Conservation (phyloP, 1,139 yeast species). For the Entelexis paramagnoliae region DNA sequence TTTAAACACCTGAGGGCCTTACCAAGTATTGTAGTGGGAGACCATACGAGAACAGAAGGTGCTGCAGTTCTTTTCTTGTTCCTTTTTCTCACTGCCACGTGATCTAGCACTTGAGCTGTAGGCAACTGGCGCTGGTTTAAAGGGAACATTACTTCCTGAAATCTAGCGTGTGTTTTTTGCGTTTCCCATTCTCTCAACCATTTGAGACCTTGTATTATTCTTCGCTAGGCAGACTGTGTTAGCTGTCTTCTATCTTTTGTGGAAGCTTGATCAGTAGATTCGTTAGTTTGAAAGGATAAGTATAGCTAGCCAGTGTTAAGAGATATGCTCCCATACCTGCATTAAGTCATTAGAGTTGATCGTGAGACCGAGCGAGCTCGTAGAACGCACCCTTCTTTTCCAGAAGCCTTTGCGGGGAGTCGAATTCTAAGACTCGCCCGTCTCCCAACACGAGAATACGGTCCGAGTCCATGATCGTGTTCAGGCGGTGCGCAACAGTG, state of each 20-base stretch:
- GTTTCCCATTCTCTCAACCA: too few species aligned
- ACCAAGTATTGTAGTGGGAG: slow-evolving; percentile 5
- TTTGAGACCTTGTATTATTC: too few species aligned
- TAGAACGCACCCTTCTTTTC: slow-evolving; percentile 40
- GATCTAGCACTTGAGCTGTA: too few species aligned
- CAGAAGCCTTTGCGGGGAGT: slow-evolving; percentile 45
- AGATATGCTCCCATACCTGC: background rate
- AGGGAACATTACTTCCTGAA: too few species aligned
- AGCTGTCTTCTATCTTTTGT: too few species aligned
- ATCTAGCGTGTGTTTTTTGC: too few species aligned
- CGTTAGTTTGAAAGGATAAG: too few species aligned
- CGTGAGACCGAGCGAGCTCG: slow-evolving; percentile 13
- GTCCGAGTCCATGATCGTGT: slow-evolving; percentile 74
- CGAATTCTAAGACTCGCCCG: slow-evolving; percentile 63
- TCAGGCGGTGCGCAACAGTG: slow-evolving; percentile 74
- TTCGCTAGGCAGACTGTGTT: too few species aligned
- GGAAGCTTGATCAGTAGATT: too few species aligned
- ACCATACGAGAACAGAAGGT: slow-evolving; percentile 6
- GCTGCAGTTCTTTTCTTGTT: background rate
- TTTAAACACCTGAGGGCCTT: slow-evolving; percentile 4
- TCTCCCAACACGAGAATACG: slow-evolving; percentile 56
- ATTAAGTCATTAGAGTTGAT: background rate
- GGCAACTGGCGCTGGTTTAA: too few species aligned
- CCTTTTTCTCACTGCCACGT: background rate
- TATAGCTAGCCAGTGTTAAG: background rate